Base-by-base conservation (phyloP, 1,139 yeast species). In the Torulaspora globosa region DNA sequence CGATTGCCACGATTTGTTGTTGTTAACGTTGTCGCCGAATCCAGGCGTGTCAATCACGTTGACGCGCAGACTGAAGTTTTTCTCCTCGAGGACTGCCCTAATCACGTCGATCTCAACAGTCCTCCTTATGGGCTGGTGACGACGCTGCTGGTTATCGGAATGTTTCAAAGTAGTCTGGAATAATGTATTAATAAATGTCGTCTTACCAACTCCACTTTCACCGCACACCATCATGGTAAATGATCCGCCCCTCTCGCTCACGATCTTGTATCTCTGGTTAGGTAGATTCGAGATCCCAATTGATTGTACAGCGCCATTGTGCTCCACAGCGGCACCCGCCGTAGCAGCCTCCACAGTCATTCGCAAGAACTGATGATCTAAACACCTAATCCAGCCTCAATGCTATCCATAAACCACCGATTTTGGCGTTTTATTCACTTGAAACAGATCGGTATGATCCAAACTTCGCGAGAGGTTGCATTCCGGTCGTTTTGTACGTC, bases 21-120 rank as follows among this genome's bases (percentile, higher is more conserved):
- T 92, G 73, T 92, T 85, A 59, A 92, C 95, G 66, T 89, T 88
- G 70, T 90, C 96, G 53, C 98, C 99, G 65, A 92, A 89, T 1
- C 98, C 98, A 14, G 98, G 98, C 7, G 98, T 92, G 69, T 92
- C 99, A 59, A 94, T 81, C 50, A 92, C 77, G 62, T 92, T 92
- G 55, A 94, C 78, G 52, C 94, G 80, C 58, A 92, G 76, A 60
- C 78, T 79, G 72, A 92, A 92, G 64, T 84, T 86, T 70, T 88
- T 87, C 66, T 94, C 99, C 67, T 90, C 97, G 57, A 94, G 76
- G 58, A 86, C 82, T 18, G 97, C 97, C 62, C 96, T 81, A 43
- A 86, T 81, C 53, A 92, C 81, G 54, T 86, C 94, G 59, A 92
- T 88, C 63, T 88, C 97, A 32, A 88, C 95, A 2, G 97, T 92